phyloP scores from a whole-genome alignment of 2,329 filamentous ascomycete genomes.

The Penicillium expansum region DNA sequence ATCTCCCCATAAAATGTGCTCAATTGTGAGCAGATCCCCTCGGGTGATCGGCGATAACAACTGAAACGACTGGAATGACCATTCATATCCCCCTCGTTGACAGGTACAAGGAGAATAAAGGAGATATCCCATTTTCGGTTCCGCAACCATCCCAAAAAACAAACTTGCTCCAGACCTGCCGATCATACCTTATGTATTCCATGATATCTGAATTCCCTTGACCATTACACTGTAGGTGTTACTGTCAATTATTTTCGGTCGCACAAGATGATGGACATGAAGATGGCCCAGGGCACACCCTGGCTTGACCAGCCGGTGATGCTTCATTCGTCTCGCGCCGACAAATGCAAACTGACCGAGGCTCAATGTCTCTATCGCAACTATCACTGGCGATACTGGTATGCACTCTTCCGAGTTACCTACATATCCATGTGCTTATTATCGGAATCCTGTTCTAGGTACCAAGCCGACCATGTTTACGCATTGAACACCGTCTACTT shows the following conservation, averaged over 20 bases:
- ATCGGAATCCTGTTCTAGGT: constrained; percentile 37
- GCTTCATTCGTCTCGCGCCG: constrained; percentile 32
- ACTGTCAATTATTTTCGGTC: background rate
- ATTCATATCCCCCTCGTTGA: no score
- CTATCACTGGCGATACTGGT: constrained; percentile 34
- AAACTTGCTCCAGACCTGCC: background rate
- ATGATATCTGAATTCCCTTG: background rate
- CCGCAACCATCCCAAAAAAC: background rate
- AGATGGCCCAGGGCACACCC: constrained; percentile 21
- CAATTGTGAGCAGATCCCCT: constrained; percentile 26
- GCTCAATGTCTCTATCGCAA: constrained; percentile 32
- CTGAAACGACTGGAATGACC: background rate
- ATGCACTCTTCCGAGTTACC: constrained; percentile 3
- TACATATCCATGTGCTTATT: background rate
- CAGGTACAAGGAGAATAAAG: background rate
- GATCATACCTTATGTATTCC: background rate
- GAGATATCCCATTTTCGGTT: constrained; percentile 14
- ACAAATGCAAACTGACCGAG: constrained; percentile 29
- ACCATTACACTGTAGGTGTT: background rate
- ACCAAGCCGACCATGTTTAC: constrained; percentile 55
- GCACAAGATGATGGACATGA: constrained; percentile 18
- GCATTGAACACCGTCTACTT: constrained; percentile 54
- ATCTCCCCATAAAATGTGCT: constrained; percentile 23
- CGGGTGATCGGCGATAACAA: constrained; percentile 11
- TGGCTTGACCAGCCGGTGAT: constrained; percentile 34